Evolutionary conservation across 139 green algal genomes (phyloP), one percentile per base, ranked within the genome.

Genomic region (Trebouxia sp.): DNA sequence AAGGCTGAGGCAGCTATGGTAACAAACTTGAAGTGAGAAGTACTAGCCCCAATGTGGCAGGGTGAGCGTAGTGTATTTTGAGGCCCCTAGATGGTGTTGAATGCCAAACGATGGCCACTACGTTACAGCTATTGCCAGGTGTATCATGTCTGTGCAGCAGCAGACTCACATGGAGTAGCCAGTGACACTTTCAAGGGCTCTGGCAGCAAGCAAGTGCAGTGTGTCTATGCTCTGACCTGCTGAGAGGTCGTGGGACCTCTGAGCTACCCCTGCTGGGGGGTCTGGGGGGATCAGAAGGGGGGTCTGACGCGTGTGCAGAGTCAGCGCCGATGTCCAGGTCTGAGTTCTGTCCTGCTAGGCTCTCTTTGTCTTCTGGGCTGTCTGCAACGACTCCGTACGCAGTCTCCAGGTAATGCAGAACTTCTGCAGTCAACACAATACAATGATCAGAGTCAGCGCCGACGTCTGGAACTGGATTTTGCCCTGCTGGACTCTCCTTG

Each of bases 331-430:
- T 79, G 28, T 79, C 74, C 14, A 53, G 28, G 7, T 79, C 74
- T 15, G 74, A 79, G 17, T 79, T 45, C 2, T 79, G 74, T 0
- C 47, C 74, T 11, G 41, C 67, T 32, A 51, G 20, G 30, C 43
- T 48, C 32, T 66, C 74, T 43, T 65, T 67, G 47, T 79, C 74
- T 32, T 79, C 74, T 35, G 74, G 47, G 17, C n/a, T 43, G 47
- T 79, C 74, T 43, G 28, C 20, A 28, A 47, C 26, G 45, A 79
- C 41, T 1, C 74, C 74, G 10, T 79, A 65, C 15, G 74, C 47
- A 30, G 45, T 62, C 47, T 79, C 74, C 28, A 79, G 32, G 6
- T 79, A 65, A 14, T 53, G 32, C 28, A 79, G 12, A 5, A 79
- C 45, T 28, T 65, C 74, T 79, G 74, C 74, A 79, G 11, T 5